Percentiles rank a stretch among this genome's conserved stretches.
phyloP scores from a whole-genome alignment of 345 rosid genomes.

The Abelmoschus esculentus region DNA sequence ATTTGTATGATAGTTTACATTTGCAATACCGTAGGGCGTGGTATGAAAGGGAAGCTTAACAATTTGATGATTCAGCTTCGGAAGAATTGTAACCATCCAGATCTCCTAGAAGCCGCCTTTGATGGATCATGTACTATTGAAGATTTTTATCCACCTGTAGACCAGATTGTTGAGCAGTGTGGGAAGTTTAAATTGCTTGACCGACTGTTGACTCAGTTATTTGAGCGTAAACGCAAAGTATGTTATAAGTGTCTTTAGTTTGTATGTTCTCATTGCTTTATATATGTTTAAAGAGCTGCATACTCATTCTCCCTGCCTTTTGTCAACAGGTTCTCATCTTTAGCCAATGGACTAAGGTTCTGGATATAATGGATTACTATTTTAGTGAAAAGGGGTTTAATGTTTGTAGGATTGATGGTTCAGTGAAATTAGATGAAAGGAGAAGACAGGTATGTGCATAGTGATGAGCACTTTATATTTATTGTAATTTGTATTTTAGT shows the following conservation, averaged over 20 bases:
- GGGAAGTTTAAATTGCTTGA: slow-evolving; percentile 88
- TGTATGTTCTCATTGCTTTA: slow-evolving; percentile 7
- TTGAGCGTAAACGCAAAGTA: slow-evolving; percentile 76
- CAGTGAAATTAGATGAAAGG: slow-evolving; percentile 67
- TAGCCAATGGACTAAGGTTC: slow-evolving; percentile 80
- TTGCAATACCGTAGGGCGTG: slow-evolving; percentile 34
- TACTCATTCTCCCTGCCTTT: slow-evolving; percentile 19
- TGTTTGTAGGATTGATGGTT: slow-evolving; percentile 90
- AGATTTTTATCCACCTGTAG: slow-evolving; percentile 77
- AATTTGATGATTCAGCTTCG: slow-evolving; percentile 76
- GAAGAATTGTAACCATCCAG: slow-evolving; percentile 98
- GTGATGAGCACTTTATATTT: neutral
- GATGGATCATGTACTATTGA: slow-evolving; percentile 57
- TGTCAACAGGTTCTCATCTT: slow-evolving; percentile 69
- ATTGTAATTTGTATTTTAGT: neutral
- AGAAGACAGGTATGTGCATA: slow-evolving; percentile 61
- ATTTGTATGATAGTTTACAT: neutral
- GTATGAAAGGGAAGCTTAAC: slow-evolving; percentile 66
- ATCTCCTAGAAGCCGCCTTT: slow-evolving; percentile 62
- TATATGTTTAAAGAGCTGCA: slow-evolving; percentile 2
- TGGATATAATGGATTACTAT: slow-evolving; percentile 93
- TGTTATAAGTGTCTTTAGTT: slow-evolving; percentile 14
- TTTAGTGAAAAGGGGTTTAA: slow-evolving; percentile 82
- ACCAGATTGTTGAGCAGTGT: slow-evolving; percentile 77
- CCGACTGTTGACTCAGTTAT: slow-evolving; percentile 47